Base-by-base conservation (phyloP, 345 rosid genomes). In the Moringa oleifera region DNA sequence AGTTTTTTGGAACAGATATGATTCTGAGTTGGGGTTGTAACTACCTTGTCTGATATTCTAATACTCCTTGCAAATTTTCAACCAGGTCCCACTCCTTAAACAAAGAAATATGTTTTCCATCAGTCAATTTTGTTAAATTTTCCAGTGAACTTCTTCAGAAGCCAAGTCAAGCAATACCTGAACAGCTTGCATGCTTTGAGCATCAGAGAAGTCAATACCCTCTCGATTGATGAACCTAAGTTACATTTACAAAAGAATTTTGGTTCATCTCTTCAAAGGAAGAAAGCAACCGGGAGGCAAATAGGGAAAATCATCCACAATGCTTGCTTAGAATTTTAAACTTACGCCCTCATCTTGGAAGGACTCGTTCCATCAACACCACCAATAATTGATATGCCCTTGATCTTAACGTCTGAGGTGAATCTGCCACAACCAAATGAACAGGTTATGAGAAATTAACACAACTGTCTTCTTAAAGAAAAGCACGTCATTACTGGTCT, bases 331-430 rank as follows among this genome's bases (percentile, higher is more conserved):
- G 47, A 1, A 5, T 21, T 61, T 31, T 15, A 55, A 71, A 78
- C 99, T 81, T 83, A 94, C 97, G 60, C 99, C 79, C 96, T 85
- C 93, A 88, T 69, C 85, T 81, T 90, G 37, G 97, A 86, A 64
- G 99, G 99, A 72, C 99, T 86, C 55, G 95, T 83, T 76, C 99
- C 96, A 59, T 83, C 89, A 23, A 87, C 79, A 64, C 95, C 96
- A 58, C 99, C 99, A 65, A 94, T 77, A 75, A 94, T 57, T 37
- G 97, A 82, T 71, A 94, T 88, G 75, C 96, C 82, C 81, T 90
- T 90, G 79, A 94, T 83, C 83, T 94, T 94, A 62, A 90, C 99
- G 71, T 94, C 99, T 8, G 99, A 78, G 23, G 99, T 90, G 71
- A 94, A 94, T 66, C 99, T 94, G 71, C 56, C 17, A 71, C 13